Evolutionary conservation across 2,329 filamentous ascomycete genomes (phyloP).

Genomic region (Mycocentrospora acerina): DNA sequence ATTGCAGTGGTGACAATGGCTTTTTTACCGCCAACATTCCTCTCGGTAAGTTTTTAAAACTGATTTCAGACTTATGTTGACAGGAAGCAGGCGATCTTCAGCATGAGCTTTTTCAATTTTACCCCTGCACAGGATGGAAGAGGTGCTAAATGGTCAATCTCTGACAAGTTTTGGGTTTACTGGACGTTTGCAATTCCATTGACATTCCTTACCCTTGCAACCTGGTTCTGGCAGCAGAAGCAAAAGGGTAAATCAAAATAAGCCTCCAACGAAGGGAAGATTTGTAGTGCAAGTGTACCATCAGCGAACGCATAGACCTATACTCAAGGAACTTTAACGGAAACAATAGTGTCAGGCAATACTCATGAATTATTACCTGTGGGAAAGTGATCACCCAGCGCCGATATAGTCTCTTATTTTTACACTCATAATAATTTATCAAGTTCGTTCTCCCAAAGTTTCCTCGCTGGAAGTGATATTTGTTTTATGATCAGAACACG

Average conservation of each 20-base stretch:
- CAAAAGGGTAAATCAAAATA: background rate
- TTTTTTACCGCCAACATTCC: constrained; percentile 22
- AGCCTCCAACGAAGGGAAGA: no score
- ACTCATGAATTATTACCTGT: no score
- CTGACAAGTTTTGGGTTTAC: constrained; percentile 23
- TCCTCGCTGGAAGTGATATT: no score
- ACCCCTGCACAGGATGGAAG: constrained; percentile 2
- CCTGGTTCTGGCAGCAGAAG: constrained; percentile 13
- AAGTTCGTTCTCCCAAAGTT: no score
- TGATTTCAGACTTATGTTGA: background rate
- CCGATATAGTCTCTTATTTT: no score
- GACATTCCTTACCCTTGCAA: constrained; percentile 12
- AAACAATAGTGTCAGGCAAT: no score
- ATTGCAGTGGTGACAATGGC: constrained; percentile 22
- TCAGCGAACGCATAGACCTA: no score
- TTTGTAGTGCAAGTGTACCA: no score
- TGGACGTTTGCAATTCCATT: constrained; percentile 18
- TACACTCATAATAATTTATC: no score
- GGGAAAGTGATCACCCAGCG: no score
- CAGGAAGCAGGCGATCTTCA: constrained; percentile 17
- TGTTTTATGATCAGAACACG: no score
- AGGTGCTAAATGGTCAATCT: constrained; percentile 12
- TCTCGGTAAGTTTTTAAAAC: constrained; percentile 10
- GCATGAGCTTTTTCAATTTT: constrained; percentile 25
- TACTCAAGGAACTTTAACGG: no score